Conservation (phyloP, 2,329 filamentous ascomycete genomes). For the Calonectria pseudoreteaudii region DNA sequence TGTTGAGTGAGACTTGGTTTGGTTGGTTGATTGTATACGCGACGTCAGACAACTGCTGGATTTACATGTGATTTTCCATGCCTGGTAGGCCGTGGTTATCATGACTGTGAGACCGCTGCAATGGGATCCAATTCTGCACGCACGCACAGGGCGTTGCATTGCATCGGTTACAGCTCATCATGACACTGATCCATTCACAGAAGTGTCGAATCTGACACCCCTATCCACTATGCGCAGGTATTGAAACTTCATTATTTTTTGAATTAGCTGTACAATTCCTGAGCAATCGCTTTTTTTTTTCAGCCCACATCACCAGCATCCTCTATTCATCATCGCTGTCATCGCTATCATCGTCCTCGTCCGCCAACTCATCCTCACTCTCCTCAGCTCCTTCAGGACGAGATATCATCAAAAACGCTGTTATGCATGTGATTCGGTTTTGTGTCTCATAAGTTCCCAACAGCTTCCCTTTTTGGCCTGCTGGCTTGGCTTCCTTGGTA, state of each 20-base stretch:
- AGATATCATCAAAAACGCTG: slow-evolving; percentile 86
- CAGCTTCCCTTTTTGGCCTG: slow-evolving; percentile 68
- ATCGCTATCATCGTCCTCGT: slow-evolving; percentile 54
- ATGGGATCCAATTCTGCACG: slow-evolving; percentile 1
- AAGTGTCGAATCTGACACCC: neutral
- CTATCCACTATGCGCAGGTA: neutral
- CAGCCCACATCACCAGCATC: neutral
- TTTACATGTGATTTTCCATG: slow-evolving; percentile 39
- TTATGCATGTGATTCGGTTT: slow-evolving; percentile 90
- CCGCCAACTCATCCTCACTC: slow-evolving; percentile 64
- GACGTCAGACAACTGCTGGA: slow-evolving; percentile 14
- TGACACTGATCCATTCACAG: neutral
- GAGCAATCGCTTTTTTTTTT: neutral
- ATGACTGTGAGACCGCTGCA: slow-evolving; percentile 12
- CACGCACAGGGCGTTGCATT: neutral
- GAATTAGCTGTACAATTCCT: neutral
- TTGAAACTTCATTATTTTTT: slow-evolving; percentile 3
- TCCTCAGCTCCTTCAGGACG: slow-evolving; percentile 71
- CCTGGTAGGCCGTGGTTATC: slow-evolving; percentile 5
- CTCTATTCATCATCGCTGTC: slow-evolving; percentile 51
- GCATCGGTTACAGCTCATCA: neutral
- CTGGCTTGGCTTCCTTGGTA: slow-evolving; percentile 36
- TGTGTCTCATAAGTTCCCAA: slow-evolving; percentile 86
- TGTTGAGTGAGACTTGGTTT: slow-evolving; percentile 10
- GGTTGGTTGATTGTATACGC: slow-evolving; percentile 11